Base-by-base conservation (phyloP, 139 green algal genomes). In the Pleodorina starrii region DNA sequence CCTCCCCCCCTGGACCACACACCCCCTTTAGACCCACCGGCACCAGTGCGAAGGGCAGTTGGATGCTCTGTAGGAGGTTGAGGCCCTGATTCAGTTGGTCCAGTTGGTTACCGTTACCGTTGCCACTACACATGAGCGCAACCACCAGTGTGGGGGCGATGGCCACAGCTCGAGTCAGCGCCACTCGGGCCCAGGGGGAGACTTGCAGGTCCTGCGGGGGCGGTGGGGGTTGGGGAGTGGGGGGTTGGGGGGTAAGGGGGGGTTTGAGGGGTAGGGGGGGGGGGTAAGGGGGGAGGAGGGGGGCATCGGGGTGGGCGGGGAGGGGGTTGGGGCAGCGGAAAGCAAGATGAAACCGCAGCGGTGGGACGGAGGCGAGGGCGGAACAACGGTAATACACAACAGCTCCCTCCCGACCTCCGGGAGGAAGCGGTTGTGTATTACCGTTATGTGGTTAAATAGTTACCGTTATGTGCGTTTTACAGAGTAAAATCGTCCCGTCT, bases 41-140 rank as follows among this genome's bases (percentile, higher is more conserved):
- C 32, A 95, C 68, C 38, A 95, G 91, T 17, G 92, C 94, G 89
- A 96, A 96, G 0, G 95, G 95, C 83, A 97, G 93, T 90, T 95
- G 91, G 0, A 96, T 79, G 76, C 63, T 87, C 84, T 96, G 94
- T 32, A 94, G 80, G 42, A 95, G 82, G 87, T 95, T 96, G 23
- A 96, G 85, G 11, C 57, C 72, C 89, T 96, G 81, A 86, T 92
- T 96, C 6, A 96, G 82, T 25, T 78, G 84, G 82, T 95, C 93
- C 72, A 96, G 75, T 16, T 90, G 5, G 36, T 76, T 88, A 43
- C 85, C 69, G 1, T 51, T 35, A 3, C 66, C 38, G 44, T 69
- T 35, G 6, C 66, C 38, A 44, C 57, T 68, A 36, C 66, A 91
- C 25, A 91, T 43, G 4, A 95, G 43, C 2, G 92, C 87, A 54